Conservation (phyloP, 2,329 filamentous ascomycete genomes). For the Trichoderma sp. region DNA sequence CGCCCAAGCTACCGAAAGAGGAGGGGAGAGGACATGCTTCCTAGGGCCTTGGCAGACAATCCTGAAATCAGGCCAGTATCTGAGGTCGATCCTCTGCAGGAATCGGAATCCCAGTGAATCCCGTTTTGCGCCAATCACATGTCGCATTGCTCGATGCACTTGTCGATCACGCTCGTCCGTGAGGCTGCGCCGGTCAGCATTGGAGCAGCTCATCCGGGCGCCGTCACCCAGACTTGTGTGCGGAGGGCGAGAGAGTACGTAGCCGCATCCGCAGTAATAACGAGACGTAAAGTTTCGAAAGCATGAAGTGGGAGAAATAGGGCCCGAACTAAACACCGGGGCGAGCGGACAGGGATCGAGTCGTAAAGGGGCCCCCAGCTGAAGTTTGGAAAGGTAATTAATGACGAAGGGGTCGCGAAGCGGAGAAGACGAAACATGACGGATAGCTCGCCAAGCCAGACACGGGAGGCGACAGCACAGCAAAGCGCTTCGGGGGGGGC, state of each 20-base stretch:
- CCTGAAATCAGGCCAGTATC: constrained; percentile 22
- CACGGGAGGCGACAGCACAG: constrained; percentile 3
- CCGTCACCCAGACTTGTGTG: constrained; percentile 13
- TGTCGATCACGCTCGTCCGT: constrained; percentile 1
- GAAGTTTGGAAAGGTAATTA: constrained; percentile 10
- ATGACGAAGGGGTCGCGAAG: constrained; percentile 17
- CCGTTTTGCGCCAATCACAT: neutral
- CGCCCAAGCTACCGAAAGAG: constrained; percentile 1
- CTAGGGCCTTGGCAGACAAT: constrained; percentile 18
- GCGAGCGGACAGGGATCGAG: constrained; percentile 11
- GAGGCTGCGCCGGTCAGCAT: neutral
- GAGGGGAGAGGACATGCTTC: constrained; percentile 15
- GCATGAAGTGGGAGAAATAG: constrained; percentile 8
- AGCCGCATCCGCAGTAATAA: too few species aligned
- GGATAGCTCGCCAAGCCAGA: neutral
- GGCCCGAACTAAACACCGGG: constrained; percentile 6
- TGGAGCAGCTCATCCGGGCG: neutral
- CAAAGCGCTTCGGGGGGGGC: neutral
- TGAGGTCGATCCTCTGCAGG: neutral
- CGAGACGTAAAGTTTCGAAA: neutral
- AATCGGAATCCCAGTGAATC: neutral
- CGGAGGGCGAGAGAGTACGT: constrained; percentile 1
- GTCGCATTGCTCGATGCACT: constrained; percentile 8
- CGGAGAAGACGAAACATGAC: constrained; percentile 19
- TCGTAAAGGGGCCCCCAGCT: constrained; percentile 22